phyloP scores from a whole-genome alignment of 306 rosid genomes.

The Dalbergia cochinchinensis region DNA sequence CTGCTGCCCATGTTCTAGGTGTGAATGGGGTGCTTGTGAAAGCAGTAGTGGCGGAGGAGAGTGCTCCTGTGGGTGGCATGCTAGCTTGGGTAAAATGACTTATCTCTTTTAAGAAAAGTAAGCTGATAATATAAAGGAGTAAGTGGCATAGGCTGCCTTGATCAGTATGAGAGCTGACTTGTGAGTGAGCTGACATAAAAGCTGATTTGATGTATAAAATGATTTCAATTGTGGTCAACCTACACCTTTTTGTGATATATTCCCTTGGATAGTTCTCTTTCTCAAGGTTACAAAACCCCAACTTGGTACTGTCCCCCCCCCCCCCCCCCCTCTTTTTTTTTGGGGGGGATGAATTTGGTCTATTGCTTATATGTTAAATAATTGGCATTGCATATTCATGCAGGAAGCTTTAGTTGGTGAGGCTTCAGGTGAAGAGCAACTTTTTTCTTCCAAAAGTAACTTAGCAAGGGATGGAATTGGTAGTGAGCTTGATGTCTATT shows the following conservation, averaged over 20 bases:
- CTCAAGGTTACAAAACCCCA: not conserved
- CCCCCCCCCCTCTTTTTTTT: too few relatives aligned
- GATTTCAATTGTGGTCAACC: too few relatives aligned
- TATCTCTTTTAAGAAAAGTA: not conserved
- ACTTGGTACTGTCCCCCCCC: not conserved
- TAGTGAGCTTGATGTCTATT: constrained; percentile 72
- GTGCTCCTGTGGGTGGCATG: constrained; percentile 12
- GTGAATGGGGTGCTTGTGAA: constrained; percentile 16
- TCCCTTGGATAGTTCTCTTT: not conserved
- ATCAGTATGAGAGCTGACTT: constrained; percentile 16
- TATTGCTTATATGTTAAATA: constrained; percentile 32
- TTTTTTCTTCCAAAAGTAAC: constrained; percentile 77
- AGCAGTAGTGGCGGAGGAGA: not conserved
- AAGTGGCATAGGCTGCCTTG: constrained; percentile 35
- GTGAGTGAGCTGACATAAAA: constrained; percentile 8
- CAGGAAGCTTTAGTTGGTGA: constrained; percentile 98
- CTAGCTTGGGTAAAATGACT: constrained; percentile 7
- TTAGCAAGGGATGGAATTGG: constrained; percentile 61
- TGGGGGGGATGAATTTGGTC: constrained; percentile 32
- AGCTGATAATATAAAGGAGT: not conserved
- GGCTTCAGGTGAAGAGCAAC: constrained; percentile 85
- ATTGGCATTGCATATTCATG: constrained; percentile 43
- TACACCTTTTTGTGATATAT: too few relatives aligned
- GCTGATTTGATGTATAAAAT: not conserved
- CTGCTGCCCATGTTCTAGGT: not conserved